Base-by-base conservation (phyloP, 2,329 filamentous ascomycete genomes). In the Elsinoe arachidis region DNA sequence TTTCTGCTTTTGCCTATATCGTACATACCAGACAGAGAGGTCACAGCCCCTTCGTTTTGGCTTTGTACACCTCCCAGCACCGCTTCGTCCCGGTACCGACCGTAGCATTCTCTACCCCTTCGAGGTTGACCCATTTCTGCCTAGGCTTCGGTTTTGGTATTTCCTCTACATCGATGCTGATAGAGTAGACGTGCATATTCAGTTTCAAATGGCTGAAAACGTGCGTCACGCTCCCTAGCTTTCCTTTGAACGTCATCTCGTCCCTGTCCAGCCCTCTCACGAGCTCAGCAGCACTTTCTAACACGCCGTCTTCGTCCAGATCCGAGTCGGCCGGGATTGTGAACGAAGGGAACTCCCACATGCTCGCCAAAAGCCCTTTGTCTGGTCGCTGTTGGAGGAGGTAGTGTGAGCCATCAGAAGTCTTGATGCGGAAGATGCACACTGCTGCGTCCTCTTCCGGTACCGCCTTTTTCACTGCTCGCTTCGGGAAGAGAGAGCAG, bases 301-400 rank as follows among this genome's bases (percentile, higher is more conserved):
- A 15, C 34, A 53, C 49, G 2, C 26, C 49, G 2, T 53, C 49
- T 19, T 39, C 49, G 2, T 6, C 49, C 10, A 37, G 41, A 19
- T 46, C 41, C 7, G 39, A 43, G 9, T 23, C 33, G 2, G 11
- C n/a, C 2, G 19, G 7, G 49, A 53, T 19, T 9, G 49, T 53
- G 49, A 53, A 53, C 14, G 26, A 35, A 17, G 49, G 34, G 12
- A 53, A 53, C 49, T 53, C 26, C 49, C 49, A 53, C 49, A 53
- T 53, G 33, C 26, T 35, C 12, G 49, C 49, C 34, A 53, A 26
- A 34, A 53, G 35, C 1, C 49, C 49, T 15, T 33, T 53, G 5
- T 53, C 49, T 17, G 49, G 49, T 5, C 49, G 30, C 34, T 53
- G 49, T 19, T 53, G 26, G 34, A 53, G 26, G 19, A 53, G 49